phyloP scores from a whole-genome alignment of 371 early-diverging fungal species.

The Mortierella sp. region DNA sequence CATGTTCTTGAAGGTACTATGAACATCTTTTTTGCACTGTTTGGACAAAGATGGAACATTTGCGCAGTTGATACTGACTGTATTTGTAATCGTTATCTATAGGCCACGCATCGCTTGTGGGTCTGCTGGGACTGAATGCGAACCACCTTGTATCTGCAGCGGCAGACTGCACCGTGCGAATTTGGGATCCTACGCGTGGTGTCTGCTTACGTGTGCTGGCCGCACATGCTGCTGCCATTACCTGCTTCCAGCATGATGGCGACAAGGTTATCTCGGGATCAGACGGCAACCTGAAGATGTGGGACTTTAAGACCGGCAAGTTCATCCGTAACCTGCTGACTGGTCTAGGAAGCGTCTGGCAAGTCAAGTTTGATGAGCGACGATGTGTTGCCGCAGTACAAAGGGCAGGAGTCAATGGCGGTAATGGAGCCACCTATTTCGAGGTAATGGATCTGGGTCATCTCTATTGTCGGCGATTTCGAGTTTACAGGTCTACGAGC shows the following conservation, averaged over 20 bases:
- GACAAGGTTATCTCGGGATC: slow-evolving; percentile 92
- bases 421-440: slow-evolving; percentile 59
- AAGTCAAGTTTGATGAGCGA: slow-evolving; percentile 88
- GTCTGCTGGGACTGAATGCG: slow-evolving; percentile 87
- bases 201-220: slow-evolving; percentile 73
- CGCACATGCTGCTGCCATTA: slow-evolving; percentile 88
- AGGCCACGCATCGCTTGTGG: slow-evolving; percentile 94
- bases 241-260: slow-evolving; percentile 94
- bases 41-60: not conserved
- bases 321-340: slow-evolving; percentile 80
- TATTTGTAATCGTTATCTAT: slow-evolving; percentile 1
- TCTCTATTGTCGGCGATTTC: not conserved
- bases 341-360: slow-evolving; percentile 89
- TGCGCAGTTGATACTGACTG: not conserved
- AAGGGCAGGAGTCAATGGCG: slow-evolving; percentile 55
- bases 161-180: slow-evolving; percentile 95
- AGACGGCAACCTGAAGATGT: slow-evolving; percentile 93
- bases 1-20: slow-evolving; percentile 75
- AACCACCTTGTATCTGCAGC: slow-evolving; percentile 91
- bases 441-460: slow-evolving; percentile 40
- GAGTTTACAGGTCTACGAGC: too few species aligned
- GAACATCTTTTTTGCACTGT: not conserved
- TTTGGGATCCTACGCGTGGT: slow-evolving; percentile 90
- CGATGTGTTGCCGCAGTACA: slow-evolving; percentile 90
- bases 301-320: slow-evolving; percentile 88